phyloP scores from a whole-genome alignment of 345 rosid genomes.

The Boechera divaricarpa region DNA sequence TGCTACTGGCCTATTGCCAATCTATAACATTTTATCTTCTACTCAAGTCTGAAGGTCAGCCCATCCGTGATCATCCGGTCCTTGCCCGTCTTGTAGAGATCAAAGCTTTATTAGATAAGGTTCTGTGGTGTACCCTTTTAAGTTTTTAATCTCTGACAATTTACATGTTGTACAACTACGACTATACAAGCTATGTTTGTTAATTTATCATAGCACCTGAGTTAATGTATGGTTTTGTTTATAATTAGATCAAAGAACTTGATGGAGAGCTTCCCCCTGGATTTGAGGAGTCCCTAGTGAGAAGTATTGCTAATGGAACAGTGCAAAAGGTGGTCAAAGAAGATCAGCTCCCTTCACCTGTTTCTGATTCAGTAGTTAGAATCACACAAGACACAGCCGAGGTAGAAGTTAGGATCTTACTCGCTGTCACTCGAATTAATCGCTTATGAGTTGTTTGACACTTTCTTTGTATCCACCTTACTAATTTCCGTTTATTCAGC shows the following conservation, averaged over 20 bases:
- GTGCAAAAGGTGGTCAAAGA: constrained; percentile 36
- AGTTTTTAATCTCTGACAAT: constrained; percentile 5
- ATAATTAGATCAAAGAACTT: constrained; percentile 65
- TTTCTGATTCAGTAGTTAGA: constrained; percentile 39
- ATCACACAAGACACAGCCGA: constrained; percentile 30
- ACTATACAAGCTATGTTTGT: not conserved
- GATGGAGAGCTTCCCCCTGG: constrained; percentile 68
- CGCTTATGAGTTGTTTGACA: constrained; percentile 16
- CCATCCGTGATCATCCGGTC: constrained; percentile 91
- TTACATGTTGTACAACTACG: not conserved
- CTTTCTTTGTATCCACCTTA: constrained; percentile 19
- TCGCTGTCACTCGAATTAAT: not conserved
- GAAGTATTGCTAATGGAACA: constrained; percentile 40
- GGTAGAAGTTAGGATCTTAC: constrained; percentile 42
- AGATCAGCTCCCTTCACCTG: constrained; percentile 43
- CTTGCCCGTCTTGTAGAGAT: constrained; percentile 87
- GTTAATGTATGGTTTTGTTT: not conserved
- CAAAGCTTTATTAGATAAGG: constrained; percentile 82
- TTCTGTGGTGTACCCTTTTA: constrained; percentile 38
- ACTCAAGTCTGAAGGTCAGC: constrained; percentile 89
- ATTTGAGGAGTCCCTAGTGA: constrained; percentile 61
- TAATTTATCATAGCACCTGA: constrained; percentile 5
- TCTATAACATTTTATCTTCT: constrained; percentile 90
- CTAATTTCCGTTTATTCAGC: constrained; percentile 26
- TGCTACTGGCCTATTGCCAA: constrained; percentile 82